phyloP scores from a whole-genome alignment of 345 rosid species.

The Excoecaria cochinchinensis region DNA sequence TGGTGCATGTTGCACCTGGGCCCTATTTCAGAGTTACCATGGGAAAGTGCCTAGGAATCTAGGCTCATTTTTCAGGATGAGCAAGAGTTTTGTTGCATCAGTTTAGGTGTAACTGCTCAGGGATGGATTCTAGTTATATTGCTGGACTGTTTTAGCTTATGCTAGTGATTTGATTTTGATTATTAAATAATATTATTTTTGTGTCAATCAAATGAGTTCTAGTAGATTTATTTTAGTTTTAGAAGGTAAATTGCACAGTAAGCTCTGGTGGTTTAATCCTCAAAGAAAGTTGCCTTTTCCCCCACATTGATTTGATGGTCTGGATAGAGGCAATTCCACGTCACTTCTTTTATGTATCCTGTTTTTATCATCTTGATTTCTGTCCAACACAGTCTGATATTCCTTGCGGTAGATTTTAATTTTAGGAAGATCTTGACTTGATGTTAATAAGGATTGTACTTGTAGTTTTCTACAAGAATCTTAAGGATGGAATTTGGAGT shows the following conservation, averaged over 20 bases:
- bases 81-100: too few relatives aligned
- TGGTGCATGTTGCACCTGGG: neutral
- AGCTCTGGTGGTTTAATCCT: neutral
- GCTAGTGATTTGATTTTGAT: too few relatives aligned
- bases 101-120: too few relatives aligned
- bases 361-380: neutral
- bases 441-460: neutral
- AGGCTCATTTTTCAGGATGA: neutral
- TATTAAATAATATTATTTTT: too few relatives aligned
- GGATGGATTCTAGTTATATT: too few relatives aligned
- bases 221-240: neutral
- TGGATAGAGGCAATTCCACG: neutral
- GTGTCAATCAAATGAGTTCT: neutral
- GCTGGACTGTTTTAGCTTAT: too few relatives aligned
- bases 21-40: neutral
- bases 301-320: neutral
- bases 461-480: neutral
- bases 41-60: neutral
- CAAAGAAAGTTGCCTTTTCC: neutral
- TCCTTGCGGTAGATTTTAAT: neutral
- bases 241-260: neutral
- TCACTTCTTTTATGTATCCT: neutral
- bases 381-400: neutral
- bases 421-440: neutral
- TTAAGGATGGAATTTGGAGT: neutral